Base-by-base conservation (phyloP, 2,329 filamentous ascomycete genomes). In the Raffaelea ambrosiae region DNA sequence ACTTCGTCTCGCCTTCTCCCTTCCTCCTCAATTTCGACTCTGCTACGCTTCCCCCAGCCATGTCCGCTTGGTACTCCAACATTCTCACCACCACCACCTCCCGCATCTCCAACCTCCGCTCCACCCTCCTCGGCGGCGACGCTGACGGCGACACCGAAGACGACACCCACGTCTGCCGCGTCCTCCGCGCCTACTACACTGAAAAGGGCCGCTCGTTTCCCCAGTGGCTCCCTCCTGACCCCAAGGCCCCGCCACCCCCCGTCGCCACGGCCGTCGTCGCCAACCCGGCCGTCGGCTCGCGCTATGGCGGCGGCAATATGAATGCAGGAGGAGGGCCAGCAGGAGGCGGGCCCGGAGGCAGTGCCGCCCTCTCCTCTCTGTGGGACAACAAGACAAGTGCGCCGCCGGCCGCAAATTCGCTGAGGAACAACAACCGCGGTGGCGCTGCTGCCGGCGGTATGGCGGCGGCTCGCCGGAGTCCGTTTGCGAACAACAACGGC, bases 151-250 rank as follows among this genome's bases (percentile, higher is more conserved):
- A 86, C 61, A 84, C 81, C 53, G 78, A 94, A 67, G 90, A 97
- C 69, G 88, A 95, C 69, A 94, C 89, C 3, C 89, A 97, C 70
- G 86, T 97, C 60, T 94, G 88, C 67, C 87, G 93, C 59, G 89
- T 95, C 33, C 80, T 98, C 22, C 86, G 93, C 59, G 84, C 82
- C 58, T 95, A 97, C 75, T 97, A 98, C 73, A 79, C 74, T 45
- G 90, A 97, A 65, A 93, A 94, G 61, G 86, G 84, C 56, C 82
- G 83, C 20, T 74, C 81, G 2, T 86, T 90, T 53, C 93, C 93
- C 1, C 68, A 73, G 57, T 97, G 93, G 91, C 82, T 97, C 8
- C 88, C 90, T 8, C 83, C 87, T 5, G 88, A 95, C 64, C 90
- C 88, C n/a, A 91, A 88, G 66, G 79, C 77, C 4, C 80, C 81